Conservation (phyloP, 2,329 filamentous ascomycete genomes). For the Talaromyces sp. region DNA sequence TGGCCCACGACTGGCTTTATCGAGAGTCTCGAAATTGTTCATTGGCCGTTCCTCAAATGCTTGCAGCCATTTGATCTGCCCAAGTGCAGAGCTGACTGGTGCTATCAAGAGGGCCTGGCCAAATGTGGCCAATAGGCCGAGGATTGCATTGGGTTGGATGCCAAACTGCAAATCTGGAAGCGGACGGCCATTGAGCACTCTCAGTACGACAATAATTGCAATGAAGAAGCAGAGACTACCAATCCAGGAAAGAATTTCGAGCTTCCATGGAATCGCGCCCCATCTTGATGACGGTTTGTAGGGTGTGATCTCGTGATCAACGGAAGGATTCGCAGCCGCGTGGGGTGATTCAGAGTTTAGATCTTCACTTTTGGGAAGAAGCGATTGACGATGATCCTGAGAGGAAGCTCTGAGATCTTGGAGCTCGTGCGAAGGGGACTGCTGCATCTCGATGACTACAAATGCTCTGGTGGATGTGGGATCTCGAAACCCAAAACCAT, state of each 20-base stretch:
- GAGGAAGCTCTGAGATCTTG: neutral
- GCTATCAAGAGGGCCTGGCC: neutral
- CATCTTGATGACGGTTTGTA: neutral
- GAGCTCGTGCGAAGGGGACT: neutral
- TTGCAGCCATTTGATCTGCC: neutral
- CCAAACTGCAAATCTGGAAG: neutral
- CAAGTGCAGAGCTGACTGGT: neutral
- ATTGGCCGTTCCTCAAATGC: neutral
- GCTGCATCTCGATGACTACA: neutral
- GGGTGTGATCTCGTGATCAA: neutral
- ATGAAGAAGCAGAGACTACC: neutral
- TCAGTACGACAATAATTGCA: neutral
- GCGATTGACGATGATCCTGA: neutral
- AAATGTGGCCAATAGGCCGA: neutral
- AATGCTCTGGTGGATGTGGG: too few relatives aligned
- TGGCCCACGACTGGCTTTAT: neutral
- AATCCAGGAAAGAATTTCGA: neutral
- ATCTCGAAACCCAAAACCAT: neutral
- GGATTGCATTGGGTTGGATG: neutral
- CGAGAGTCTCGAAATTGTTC: neutral
- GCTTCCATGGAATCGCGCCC: neutral
- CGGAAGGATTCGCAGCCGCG: neutral
- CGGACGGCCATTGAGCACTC: neutral
- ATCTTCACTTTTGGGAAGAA: neutral
- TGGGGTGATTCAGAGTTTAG: neutral